phyloP scores from a whole-genome alignment of 441 rosid genomes.

The Mallotus repandus region DNA sequence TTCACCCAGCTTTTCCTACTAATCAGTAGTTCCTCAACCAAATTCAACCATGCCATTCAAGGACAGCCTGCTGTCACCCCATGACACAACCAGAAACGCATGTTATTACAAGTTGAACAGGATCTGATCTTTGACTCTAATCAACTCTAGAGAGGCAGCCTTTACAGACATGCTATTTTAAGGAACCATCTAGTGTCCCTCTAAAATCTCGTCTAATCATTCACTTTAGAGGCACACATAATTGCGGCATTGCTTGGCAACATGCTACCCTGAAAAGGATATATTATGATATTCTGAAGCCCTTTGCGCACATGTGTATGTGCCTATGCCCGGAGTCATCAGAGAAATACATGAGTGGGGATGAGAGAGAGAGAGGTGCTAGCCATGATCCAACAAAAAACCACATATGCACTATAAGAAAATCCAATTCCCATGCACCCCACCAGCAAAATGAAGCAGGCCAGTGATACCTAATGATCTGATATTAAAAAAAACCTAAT shows the following conservation, averaged over 20 bases:
- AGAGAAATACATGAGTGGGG: no score
- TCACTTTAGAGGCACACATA: no score
- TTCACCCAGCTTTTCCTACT: neutral
- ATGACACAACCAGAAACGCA: neutral
- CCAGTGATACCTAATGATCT: neutral
- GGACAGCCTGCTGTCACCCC: neutral
- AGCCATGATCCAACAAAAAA: no score
- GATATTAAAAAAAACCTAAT: constrained; percentile 10
- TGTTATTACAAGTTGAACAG: neutral
- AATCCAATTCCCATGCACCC: neutral
- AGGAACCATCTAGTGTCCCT: neutral
- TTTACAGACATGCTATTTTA: neutral
- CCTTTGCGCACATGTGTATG: no score
- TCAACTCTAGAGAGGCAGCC: neutral
- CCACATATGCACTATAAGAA: neutral
- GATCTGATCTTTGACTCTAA: neutral
- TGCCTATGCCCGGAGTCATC: no score
- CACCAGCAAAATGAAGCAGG: neutral
- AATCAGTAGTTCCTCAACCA: neutral
- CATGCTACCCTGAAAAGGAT: no score
- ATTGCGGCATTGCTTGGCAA: no score
- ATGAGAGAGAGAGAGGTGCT: no score
- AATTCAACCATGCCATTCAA: neutral
- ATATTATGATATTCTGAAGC: no score
- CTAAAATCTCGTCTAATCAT: no score